These are phyloP conservation scores for Lipomyces chichibuensis DNA, from an alignment of 805 yeast species.

Conservation along the genomic window DNA sequence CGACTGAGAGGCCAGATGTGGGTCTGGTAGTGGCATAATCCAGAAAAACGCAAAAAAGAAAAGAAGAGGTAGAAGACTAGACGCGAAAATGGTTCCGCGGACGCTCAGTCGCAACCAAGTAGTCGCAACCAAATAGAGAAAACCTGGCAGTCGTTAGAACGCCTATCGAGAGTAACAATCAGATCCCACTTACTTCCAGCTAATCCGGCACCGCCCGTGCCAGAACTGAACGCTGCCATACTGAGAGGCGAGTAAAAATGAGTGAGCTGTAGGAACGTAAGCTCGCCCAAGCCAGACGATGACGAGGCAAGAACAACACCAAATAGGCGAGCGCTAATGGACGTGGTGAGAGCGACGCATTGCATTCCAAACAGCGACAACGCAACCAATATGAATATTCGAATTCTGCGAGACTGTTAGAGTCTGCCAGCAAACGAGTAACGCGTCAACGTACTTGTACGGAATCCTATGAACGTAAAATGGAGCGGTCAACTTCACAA, in stretches of 20 bases:
- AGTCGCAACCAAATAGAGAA: constrained; percentile 69
- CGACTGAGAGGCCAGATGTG: constrained; percentile 27
- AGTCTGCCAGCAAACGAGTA: neutral
- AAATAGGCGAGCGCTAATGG: constrained; percentile 51
- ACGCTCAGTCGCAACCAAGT: constrained; percentile 65
- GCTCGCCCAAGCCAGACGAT: constrained; percentile 89
- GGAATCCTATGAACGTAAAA: constrained; percentile 71
- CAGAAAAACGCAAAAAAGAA: constrained; percentile 40
- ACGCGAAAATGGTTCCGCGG: constrained; percentile 57
- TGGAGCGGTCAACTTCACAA: constrained; percentile 73
- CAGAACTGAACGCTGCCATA: constrained; percentile 85
- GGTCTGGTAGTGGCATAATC: constrained; percentile 42
- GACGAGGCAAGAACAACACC: constrained; percentile 81
- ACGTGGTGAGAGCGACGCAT: constrained; percentile 54
- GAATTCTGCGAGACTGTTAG: constrained; percentile 30
- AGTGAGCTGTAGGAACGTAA: constrained; percentile 83
- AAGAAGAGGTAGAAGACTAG: constrained; percentile 49
- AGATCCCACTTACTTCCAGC: constrained; percentile 58
- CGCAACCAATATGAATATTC: constrained; percentile 59
- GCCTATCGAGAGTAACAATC: constrained; percentile 9
- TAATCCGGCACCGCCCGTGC: constrained; percentile 96
- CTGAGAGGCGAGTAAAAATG: constrained; percentile 61
- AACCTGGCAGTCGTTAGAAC: constrained; percentile 38
- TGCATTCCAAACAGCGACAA: constrained; percentile 77
- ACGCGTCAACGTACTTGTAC: constrained; percentile 46